Evolutionary conservation across 345 rosid genomes (phyloP).

Genomic region (Balakata baccata): DNA sequence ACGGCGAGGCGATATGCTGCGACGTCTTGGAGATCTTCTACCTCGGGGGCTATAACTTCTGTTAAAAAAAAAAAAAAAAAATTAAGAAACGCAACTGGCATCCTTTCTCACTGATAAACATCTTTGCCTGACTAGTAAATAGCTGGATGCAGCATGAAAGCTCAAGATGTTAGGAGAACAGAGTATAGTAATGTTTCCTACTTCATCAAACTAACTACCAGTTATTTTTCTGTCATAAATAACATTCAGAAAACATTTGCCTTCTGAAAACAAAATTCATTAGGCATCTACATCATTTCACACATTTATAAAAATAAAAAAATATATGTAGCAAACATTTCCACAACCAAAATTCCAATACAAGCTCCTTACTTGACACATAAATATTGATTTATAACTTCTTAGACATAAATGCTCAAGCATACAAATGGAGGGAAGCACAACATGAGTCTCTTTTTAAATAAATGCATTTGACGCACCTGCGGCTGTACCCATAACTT

Average conservation of each 20-base stretch:
- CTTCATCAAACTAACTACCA: too few species aligned
- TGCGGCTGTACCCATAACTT: slow-evolving; percentile 55
- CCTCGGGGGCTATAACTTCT: slow-evolving; percentile 76
- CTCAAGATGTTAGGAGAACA: too few species aligned
- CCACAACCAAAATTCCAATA: not conserved
- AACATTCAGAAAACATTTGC: too few species aligned
- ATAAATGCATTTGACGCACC: slow-evolving; percentile 36
- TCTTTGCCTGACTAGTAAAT: too few species aligned
- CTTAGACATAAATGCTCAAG: not conserved
- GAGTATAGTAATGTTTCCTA: too few species aligned
- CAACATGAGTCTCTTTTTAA: not conserved
- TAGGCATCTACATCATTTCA: too few species aligned
- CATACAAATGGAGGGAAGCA: not conserved
- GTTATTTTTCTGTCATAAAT: too few species aligned
- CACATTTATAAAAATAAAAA: not conserved
- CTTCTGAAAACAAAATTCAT: too few species aligned
- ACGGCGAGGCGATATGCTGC: slow-evolving; percentile 54
- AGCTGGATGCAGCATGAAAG: too few species aligned
- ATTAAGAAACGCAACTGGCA: not conserved
- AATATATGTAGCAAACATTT: not conserved
- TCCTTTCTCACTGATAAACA: too few species aligned
- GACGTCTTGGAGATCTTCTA: slow-evolving; percentile 62
- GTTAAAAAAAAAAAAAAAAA: slow-evolving; percentile 14
- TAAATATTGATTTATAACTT: not conserved
- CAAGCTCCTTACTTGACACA: not conserved